Conservation (phyloP, 2,329 filamentous ascomycete species). For the Xylaria sp. region DNA sequence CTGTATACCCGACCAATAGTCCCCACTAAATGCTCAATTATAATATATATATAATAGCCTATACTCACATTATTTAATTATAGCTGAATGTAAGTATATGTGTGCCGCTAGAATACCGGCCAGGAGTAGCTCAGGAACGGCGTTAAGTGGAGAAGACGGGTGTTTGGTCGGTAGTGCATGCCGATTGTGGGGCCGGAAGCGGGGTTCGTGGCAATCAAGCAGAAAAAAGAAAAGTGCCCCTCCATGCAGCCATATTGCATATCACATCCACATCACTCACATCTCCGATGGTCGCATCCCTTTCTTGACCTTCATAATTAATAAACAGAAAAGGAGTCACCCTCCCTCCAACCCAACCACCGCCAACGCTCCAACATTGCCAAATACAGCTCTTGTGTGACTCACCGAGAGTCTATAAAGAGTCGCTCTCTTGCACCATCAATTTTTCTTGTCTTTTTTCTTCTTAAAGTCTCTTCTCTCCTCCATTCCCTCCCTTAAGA, state of each 20-base stretch:
- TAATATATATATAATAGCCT: too few relatives aligned
- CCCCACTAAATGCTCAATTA: too few relatives aligned
- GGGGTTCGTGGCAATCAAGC: conserved; percentile 32
- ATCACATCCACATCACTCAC: neutral
- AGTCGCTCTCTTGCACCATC: neutral
- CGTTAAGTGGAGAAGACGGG: conserved; percentile 6
- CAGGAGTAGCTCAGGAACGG: neutral
- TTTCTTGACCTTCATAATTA: neutral
- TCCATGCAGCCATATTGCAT: conserved; percentile 12
- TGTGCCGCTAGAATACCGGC: neutral
- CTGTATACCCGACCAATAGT: too few relatives aligned
- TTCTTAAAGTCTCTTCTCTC: neutral
- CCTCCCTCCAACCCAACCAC: neutral
- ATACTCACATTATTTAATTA: too few relatives aligned
- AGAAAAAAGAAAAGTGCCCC: conserved; percentile 31
- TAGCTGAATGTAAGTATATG: too few relatives aligned
- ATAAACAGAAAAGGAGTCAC: conserved; percentile 27
- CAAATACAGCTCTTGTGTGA: conserved; percentile 12
- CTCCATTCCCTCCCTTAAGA: neutral
- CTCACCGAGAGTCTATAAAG: conserved; percentile 30
- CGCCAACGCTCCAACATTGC: neutral
- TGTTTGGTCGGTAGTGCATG: neutral
- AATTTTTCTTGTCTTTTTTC: neutral
- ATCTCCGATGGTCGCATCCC: conserved; percentile 32
- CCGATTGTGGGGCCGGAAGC: conserved; percentile 22